A percentile compares a stretch with the other conserved stretches of the same genome.
phyloP scores from a whole-genome alignment of 345 rosid genomes.

The Litchi chinensis region DNA sequence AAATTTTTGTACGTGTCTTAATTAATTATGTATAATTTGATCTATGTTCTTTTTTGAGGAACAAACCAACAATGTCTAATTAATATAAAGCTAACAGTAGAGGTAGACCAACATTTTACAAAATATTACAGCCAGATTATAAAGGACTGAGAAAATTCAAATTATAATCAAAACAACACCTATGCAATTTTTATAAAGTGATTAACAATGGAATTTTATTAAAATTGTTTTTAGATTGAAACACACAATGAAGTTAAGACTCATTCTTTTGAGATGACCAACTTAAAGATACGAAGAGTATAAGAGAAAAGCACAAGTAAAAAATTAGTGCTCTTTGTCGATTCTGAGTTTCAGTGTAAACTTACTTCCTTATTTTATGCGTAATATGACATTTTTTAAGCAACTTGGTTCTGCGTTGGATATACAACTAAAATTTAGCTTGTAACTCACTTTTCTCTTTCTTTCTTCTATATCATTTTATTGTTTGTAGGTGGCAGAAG shows the following conservation, averaged over 20 bases:
- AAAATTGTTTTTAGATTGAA: background rate
- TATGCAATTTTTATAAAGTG: background rate
- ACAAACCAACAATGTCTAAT: no score
- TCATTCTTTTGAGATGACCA: background rate
- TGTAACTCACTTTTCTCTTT: conserved; percentile 2
- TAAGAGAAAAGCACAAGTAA: background rate
- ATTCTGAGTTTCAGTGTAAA: background rate
- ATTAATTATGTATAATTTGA: no score
- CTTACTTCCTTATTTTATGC: background rate
- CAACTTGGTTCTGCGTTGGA: background rate
- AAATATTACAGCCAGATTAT: no score
- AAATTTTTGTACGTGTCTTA: background rate
- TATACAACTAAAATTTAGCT: conserved; percentile 6
- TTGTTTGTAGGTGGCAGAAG: conserved; percentile 88
- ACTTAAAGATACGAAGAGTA: background rate
- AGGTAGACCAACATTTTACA: no score
- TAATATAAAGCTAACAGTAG: no score
- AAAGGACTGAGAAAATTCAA: background rate
- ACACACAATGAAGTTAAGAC: background rate
- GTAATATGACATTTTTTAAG: background rate
- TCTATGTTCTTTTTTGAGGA: no score
- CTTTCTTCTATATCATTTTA: conserved; percentile 14
- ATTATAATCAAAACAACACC: background rate
- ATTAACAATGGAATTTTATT: background rate
- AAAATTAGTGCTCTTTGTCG: background rate